Evolutionary conservation across 257 asterid species (phyloP), one percentile per base, ranked within the genome.

Genomic region (Osmanthus fragrans): DNA sequence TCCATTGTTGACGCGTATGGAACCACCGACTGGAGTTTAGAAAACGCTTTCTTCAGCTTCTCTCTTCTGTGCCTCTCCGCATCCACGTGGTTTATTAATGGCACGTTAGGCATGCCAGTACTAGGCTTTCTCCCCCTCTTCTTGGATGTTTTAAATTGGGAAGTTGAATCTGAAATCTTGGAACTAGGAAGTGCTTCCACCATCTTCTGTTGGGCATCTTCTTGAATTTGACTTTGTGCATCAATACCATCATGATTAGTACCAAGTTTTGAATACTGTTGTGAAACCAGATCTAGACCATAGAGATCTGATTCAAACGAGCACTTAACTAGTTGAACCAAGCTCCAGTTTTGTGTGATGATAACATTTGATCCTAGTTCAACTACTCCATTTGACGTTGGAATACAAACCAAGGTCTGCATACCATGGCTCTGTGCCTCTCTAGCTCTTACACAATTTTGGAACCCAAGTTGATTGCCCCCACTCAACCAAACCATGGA

Each of bases 31-130:
- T 97, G 91, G 11, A 93, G 90, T 9, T 94, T 91, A 82, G 86
- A 91, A 89, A 93, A 93, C 0, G 49, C 93, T 86, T 88, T 88
- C 87, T 91, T 93, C 34, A 93, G 90, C 90, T 91, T 93, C 89
- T 93, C 98, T 79, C 98, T 65, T 72, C 98, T 72, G 90, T 91
- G 98, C 87, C 94, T 80, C 93, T 93, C 98, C 19, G 96, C 96
- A 78, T 90, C 97, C 82, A 91, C 96, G 78, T 90, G 97, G 85
- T 87, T 90, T 73, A 83, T 15, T 45, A 15, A 60, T 25, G 92
- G 86, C n/a, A 83, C 74, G 45, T 85, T 91, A 0, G 54, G 19
- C 54, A 80, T 45, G 13, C 76, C 77, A 12, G 5, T 29, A 39
- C 81, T 71, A 1, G 94, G 87, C 86, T 87, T 93, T 77, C 97